Percentiles rank a stretch among this genome's conserved stretches.
phyloP scores from a whole-genome alignment of 1,284 basidiomycete species.

The Singerocomus inundabilis region DNA sequence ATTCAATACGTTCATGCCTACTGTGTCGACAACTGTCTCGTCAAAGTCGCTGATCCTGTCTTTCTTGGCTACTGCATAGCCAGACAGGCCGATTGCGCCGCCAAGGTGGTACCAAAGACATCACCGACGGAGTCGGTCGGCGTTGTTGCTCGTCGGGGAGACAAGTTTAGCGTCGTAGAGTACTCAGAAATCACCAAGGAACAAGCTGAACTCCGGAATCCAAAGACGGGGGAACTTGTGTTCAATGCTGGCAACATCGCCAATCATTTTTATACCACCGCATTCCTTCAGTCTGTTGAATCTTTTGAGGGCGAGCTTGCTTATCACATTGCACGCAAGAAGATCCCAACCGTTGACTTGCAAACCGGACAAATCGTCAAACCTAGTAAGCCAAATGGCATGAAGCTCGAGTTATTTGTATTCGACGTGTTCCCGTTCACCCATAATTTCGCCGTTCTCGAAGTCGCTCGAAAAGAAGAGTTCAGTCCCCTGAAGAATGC shows the following conservation, averaged over 20 bases:
- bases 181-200: conserved; percentile 94
- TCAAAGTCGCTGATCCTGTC: conserved; percentile 94
- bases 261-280: conserved; percentile 96
- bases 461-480: conserved; percentile 87
- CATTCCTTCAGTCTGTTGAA: conserved; percentile 80
- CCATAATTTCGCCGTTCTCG: conserved; percentile 80
- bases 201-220: conserved; percentile 77
- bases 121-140: conserved; percentile 91
- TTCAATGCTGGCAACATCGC: conserved; percentile 98
- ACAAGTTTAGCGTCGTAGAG: conserved; percentile 91
- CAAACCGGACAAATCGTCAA: conserved; percentile 67
- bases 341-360: conserved; percentile 85
- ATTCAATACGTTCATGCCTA: conserved; percentile 93
- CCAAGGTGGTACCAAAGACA: conserved; percentile 94
- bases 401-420: conserved; percentile 99
- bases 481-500: conserved; percentile 99
- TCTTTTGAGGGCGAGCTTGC: conserved; percentile 88
- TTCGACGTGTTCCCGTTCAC: conserved; percentile 99
- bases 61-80: conserved; percentile 93
- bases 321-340: conserved; percentile 98
- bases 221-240: conserved; percentile 70
- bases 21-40: conserved; percentile 99
- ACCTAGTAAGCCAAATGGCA: conserved; percentile 91
- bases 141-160: conserved; percentile 83
- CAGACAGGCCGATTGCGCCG: conserved; percentile 85